Evolutionary conservation across 164 flowering plant species (phyloP).

Genomic region (Vitis cinerea): DNA sequence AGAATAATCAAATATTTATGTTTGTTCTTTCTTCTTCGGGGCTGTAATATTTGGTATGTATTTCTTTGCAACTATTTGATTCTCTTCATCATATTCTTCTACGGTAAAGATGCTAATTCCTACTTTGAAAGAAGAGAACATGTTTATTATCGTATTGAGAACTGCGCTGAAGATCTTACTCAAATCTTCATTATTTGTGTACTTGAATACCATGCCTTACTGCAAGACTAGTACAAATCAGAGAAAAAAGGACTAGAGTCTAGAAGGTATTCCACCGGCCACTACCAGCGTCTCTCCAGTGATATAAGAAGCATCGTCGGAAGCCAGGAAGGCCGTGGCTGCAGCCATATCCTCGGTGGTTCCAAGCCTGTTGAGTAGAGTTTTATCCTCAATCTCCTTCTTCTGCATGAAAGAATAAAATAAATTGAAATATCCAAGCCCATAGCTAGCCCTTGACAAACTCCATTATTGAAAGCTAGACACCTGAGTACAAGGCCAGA

Average conservation of each 20-base stretch:
- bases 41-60: too few species aligned
- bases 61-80: too few species aligned
- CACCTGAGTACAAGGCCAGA: neutral
- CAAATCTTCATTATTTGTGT: too few species aligned
- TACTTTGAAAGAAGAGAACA: too few species aligned
- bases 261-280: conserved; percentile 82
- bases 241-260: conserved; percentile 43
- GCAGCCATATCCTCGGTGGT: conserved; percentile 94
- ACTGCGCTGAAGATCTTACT: too few species aligned
- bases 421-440: neutral
- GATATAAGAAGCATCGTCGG: conserved; percentile 92
- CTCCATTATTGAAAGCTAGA: neutral
- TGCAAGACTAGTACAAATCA: too few species aligned
- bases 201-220: too few species aligned
- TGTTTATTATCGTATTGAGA: too few species aligned
- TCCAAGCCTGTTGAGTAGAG: conserved; percentile 72
- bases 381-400: conserved; percentile 41
- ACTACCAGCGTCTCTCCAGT: conserved; percentile 93
- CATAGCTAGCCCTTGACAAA: neutral
- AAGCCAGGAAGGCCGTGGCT: conserved; percentile 85
- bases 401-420: conserved; percentile 35
- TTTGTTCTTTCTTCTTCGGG: neutral
- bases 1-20: neutral
- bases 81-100: too few species aligned
- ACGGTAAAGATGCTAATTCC: too few species aligned